phyloP scores from a whole-genome alignment of 2,329 filamentous ascomycete species.

The Drechslerella coelobrocha region DNA sequence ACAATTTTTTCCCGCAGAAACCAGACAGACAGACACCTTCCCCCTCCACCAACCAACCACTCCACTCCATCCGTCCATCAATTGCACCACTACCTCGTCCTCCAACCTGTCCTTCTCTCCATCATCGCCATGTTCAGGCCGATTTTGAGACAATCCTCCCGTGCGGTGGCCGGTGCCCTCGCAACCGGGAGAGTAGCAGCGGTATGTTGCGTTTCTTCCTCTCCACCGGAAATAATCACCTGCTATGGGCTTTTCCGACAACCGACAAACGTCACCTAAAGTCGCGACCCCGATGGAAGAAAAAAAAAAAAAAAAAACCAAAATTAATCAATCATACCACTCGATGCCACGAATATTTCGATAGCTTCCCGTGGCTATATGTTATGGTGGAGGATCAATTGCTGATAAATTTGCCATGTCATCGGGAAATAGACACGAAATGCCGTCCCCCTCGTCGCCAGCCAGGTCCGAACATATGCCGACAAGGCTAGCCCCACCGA shows the following conservation, averaged over 20 bases:
- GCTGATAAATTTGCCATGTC: conserved; percentile 56
- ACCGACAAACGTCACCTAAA: conserved; percentile 60
- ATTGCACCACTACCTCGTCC: conserved; percentile 43
- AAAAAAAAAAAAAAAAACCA: no score
- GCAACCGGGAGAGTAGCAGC: conserved; percentile 89
- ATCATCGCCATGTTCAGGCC: conserved; percentile 87
- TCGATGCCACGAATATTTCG: conserved; percentile 53
- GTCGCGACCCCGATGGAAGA: no score
- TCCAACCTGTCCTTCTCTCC: conserved; percentile 59
- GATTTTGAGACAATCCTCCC: conserved; percentile 95
- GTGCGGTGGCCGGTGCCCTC: conserved; percentile 84
- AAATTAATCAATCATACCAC: conserved; percentile 56
- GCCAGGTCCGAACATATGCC: conserved; percentile 85
- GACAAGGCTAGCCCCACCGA: conserved; percentile 95
- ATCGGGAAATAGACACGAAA: conserved; percentile 74
- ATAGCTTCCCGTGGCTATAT: conserved; percentile 41
- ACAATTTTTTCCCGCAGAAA: conserved; percentile 50
- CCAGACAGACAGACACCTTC: conserved; percentile 37
- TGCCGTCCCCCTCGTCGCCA: conserved; percentile 77
- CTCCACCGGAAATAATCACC: conserved; percentile 60
- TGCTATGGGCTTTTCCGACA: conserved; percentile 58
- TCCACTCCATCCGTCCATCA: conserved; percentile 50
- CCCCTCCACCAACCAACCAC: conserved; percentile 47
- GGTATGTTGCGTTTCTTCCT: conserved; percentile 72
- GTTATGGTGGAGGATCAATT: conserved; percentile 34